phyloP scores from a whole-genome alignment of 108 stramenopile species.

The Nitzschia putrida region DNA sequence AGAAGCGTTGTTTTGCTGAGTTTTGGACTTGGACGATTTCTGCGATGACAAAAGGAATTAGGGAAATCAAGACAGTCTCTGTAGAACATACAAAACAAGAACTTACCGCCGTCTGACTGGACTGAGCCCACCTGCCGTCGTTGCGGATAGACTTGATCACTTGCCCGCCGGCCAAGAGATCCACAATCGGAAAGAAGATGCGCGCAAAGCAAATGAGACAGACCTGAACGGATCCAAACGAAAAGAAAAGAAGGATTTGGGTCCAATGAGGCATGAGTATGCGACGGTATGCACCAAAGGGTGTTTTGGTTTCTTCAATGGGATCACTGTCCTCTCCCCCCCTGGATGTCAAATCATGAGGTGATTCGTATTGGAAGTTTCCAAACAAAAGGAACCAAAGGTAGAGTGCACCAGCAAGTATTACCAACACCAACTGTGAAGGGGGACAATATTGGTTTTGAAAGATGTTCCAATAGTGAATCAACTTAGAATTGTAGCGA shows the following conservation, averaged over 20 bases:
- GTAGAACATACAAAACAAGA: background rate
- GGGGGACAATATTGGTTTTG: slow-evolving; percentile 11
- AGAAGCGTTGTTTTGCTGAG: slow-evolving; percentile 10
- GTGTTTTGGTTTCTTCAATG: background rate
- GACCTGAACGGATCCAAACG: slow-evolving; percentile 5
- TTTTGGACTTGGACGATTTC: slow-evolving; percentile 31
- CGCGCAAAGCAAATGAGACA: slow-evolving; percentile 53
- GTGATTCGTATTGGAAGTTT: background rate
- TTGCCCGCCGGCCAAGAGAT: slow-evolving; percentile 70
- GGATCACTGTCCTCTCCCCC: background rate
- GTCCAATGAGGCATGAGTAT: slow-evolving; percentile 23
- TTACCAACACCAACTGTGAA: slow-evolving; percentile 22
- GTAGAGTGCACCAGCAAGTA: slow-evolving; percentile 8
- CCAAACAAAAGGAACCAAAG: slow-evolving; percentile 8
- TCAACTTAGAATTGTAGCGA: too few species aligned
- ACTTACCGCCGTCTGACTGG: slow-evolving; percentile 1
- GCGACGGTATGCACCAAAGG: slow-evolving; percentile 26
- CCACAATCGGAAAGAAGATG: slow-evolving; percentile 67
- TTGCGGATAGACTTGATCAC: slow-evolving; percentile 60
- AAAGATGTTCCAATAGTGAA: slow-evolving; percentile 8
- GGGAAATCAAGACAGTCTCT: background rate
- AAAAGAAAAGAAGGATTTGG: slow-evolving; percentile 26
- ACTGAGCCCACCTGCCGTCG: slow-evolving; percentile 35
- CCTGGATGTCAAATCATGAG: background rate
- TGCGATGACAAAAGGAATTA: slow-evolving; percentile 1